A percentile compares a stretch with the other conserved stretches of the same genome.
These are phyloP conservation scores for Umbelopsis ramanniana DNA, from an alignment of 192 early-diverging fungal species.

Conservation along the genomic window DNA sequence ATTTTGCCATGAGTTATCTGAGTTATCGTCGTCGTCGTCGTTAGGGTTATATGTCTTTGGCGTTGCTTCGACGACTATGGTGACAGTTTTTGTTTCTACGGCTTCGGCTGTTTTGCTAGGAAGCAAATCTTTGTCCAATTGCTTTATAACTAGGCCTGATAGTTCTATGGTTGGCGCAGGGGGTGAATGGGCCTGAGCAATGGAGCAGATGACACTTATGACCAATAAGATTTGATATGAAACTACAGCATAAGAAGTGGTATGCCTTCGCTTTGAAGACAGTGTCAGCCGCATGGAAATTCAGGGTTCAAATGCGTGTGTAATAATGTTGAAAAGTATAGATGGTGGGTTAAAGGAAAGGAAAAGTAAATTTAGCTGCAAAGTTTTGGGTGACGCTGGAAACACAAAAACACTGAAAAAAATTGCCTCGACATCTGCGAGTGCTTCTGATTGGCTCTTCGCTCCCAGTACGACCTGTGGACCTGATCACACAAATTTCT, in stretches of 20 bases:
- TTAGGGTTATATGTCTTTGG: background rate
- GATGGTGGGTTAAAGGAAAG: conserved; percentile 6
- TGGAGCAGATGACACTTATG: conserved; percentile 4
- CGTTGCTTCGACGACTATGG: background rate
- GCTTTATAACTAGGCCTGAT: background rate
- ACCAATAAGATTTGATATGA: background rate
- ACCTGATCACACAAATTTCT: too few relatives aligned
- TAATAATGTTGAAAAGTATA: conserved; percentile 4
- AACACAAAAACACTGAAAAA: background rate
- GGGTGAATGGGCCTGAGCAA: background rate
- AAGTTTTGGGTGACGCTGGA: background rate
- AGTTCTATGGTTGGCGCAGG: background rate
- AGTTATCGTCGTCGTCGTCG: background rate
- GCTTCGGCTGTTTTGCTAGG: background rate
- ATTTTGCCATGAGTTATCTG: conserved; percentile 17
- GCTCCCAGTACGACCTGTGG: background rate
- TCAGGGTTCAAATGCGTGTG: background rate
- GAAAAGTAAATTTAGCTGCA: background rate
- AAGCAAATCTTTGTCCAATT: background rate
- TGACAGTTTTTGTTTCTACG: background rate
- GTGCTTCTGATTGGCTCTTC: background rate
- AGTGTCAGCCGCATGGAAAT: background rate
- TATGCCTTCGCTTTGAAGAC: background rate
- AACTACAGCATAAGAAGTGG: background rate
- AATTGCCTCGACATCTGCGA: background rate